Evolutionary conservation across 2,329 filamentous ascomycete genomes (phyloP).

Genomic region (Macrophomina pseudophaseolina): DNA sequence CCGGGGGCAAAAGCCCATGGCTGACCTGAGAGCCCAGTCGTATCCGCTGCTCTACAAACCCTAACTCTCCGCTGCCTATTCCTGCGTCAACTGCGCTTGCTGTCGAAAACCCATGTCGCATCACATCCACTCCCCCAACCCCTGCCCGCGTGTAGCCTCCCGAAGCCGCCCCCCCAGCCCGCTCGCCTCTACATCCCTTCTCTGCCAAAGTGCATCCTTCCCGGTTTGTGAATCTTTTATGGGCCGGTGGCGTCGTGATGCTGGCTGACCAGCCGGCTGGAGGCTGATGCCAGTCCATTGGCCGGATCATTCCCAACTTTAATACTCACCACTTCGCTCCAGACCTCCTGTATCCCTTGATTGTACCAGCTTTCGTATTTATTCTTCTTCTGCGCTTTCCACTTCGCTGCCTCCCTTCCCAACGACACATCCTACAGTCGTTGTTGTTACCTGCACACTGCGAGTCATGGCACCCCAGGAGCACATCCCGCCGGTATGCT

Average conservation of each 20-base stretch:
- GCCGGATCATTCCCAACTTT: conserved; percentile 4
- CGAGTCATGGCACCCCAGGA: conserved; percentile 28
- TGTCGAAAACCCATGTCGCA: conserved; percentile 20
- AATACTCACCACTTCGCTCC: conserved; percentile 17
- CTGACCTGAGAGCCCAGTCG: conserved; percentile 21
- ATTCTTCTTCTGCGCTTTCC: background rate
- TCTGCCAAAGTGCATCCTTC: conserved; percentile 2
- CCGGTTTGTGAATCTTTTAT: conserved; percentile 18
- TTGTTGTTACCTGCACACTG: background rate
- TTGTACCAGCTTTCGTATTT: background rate
- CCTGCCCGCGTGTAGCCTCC: conserved; percentile 13
- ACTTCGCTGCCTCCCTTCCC: background rate
- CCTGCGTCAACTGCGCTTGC: conserved; percentile 26
- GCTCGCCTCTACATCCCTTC: background rate
- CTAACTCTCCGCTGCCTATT: conserved; percentile 23
- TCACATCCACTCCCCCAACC: conserved; percentile 11
- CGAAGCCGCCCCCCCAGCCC: conserved; percentile 16
- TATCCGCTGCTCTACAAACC: conserved; percentile 14
- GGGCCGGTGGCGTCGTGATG: conserved; percentile 21
- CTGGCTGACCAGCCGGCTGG: background rate
- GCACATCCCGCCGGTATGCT: conserved; percentile 23
- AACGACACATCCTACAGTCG: background rate
- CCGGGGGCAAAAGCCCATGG: conserved; percentile 18
- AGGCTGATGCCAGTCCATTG: conserved; percentile 17
- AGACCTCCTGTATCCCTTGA: background rate